Conservation (phyloP, 2,329 filamentous ascomycete species). For the Nemania diffusa region DNA sequence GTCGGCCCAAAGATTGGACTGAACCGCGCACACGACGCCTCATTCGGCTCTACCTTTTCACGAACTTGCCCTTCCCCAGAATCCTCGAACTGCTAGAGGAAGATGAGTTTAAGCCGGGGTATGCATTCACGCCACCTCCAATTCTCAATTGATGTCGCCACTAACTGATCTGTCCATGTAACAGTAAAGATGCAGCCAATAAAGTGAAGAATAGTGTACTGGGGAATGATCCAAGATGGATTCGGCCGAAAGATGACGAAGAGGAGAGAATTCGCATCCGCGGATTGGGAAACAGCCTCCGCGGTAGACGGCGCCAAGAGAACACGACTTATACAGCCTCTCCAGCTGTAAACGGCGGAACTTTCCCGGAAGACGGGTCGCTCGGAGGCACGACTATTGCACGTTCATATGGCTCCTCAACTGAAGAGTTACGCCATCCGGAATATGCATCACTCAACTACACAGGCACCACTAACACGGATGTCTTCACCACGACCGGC, state of each 20-base stretch:
- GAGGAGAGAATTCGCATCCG: conserved; percentile 63
- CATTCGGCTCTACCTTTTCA: conserved; percentile 67
- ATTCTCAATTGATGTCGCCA: conserved; percentile 6
- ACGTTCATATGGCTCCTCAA: conserved; percentile 42
- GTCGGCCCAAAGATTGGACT: conserved; percentile 68
- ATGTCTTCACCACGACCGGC: not conserved
- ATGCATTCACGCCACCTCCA: conserved; percentile 38
- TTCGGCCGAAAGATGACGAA: conserved; percentile 61
- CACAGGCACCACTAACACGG: not conserved
- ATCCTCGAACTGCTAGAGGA: conserved; percentile 61
- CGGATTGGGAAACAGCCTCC: conserved; percentile 52
- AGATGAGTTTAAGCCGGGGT: conserved; percentile 60
- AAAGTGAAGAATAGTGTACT: conserved; percentile 67
- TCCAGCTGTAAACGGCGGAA: conserved; percentile 40
- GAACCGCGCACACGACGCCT: conserved; percentile 63
- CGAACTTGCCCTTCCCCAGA: conserved; percentile 60
- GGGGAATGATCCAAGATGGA: conserved; percentile 68
- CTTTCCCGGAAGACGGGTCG: conserved; percentile 33
- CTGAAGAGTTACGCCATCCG: conserved; percentile 32
- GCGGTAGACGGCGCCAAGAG: conserved; percentile 44
- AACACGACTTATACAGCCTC: conserved; percentile 43
- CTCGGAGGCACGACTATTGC: conserved; percentile 41
- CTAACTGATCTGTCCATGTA: conserved; percentile 22
- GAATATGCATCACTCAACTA: conserved; percentile 14
- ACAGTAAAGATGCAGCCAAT: conserved; percentile 66